A percentile compares a stretch with the other conserved stretches of the same genome.
Evolutionary conservation across 2,329 filamentous ascomycete species (phyloP).

Genomic region (Thyridium curvatum): DNA sequence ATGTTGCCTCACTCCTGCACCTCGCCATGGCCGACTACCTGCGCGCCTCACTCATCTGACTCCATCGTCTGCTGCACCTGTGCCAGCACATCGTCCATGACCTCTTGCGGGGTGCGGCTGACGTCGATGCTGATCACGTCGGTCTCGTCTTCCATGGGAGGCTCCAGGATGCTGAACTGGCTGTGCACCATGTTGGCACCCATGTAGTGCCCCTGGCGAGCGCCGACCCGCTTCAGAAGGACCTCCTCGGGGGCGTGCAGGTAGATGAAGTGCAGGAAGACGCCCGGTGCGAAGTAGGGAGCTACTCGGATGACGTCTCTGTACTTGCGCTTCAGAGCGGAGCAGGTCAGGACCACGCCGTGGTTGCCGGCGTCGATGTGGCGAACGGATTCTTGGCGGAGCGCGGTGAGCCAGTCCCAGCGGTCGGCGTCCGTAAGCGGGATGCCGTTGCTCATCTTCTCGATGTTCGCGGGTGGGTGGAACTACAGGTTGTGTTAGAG

Average conservation of each 20-base stretch:
- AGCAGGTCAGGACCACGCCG: conserved; percentile 93
- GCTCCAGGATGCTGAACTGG: conserved; percentile 84
- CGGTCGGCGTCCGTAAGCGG: conserved; percentile 89
- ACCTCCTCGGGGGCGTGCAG: conserved; percentile 71
- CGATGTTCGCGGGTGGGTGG: conserved; percentile 70
- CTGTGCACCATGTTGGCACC: conserved; percentile 91
- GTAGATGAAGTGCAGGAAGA: conserved; percentile 90
- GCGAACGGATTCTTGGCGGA: conserved; percentile 62
- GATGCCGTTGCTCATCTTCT: conserved; percentile 82
- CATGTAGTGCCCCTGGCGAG: conserved; percentile 86
- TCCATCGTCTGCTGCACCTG: conserved; percentile 50
- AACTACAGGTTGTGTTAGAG: conserved; percentile 48
- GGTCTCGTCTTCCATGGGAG: conserved; percentile 62
- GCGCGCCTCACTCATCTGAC: conserved; percentile 20
- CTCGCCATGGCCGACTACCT: no score
- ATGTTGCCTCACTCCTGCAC: background rate
- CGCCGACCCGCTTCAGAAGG: conserved; percentile 67
- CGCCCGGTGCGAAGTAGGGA: conserved; percentile 64
- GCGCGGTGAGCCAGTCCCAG: conserved; percentile 89
- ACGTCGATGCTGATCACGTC: conserved; percentile 71
- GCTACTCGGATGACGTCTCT: conserved; percentile 83
- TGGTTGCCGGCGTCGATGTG: conserved; percentile 49
- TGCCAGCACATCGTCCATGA: conserved; percentile 53
- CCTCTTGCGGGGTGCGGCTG: conserved; percentile 48
- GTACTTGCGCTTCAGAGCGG: conserved; percentile 94